Base-by-base conservation (phyloP, 805 yeast genomes). In the Yarrowia sp. region DNA sequence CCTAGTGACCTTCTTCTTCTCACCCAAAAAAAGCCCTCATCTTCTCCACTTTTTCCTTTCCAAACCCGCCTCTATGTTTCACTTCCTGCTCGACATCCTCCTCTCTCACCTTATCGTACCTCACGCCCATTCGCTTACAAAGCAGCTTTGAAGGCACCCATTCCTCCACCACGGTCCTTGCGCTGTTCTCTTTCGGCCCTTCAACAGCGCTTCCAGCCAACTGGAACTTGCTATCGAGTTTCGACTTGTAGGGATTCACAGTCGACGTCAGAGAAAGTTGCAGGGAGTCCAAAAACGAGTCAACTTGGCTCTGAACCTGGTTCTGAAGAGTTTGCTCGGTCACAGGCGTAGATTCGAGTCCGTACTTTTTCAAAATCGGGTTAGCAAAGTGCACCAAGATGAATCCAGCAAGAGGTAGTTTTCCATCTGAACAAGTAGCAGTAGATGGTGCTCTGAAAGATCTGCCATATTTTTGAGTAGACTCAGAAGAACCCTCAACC, bases 81-180 rank as follows among this genome's bases (percentile, higher is more conserved):
- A 13, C 34, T 24, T n/a, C 13, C 24, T 10, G 14, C n/a, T 10
- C n/a, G 6, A 13, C 20, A 24, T 24, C 61, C 24, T 24, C 64
- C 9, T 17, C 50, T 14, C 64, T n/a, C 24, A 9, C 33, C 9
- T 43, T 43, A 3, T 30, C 33, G 17, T 43, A 58, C 33, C 39
- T 10, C 1, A 58, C 39, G 3, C 64, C 64, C 64, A 58, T 58
- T 9, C 64, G 7, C 33, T 58, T 58, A 17, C 64, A 58, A 2
- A 58, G 50, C 24, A 58, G 30, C 20, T 43, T 30, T 5, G 43
- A 39, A 7, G 64, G 64, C 9, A 33, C 44, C 64, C 64, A 58
- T 3, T 58, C 64, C 6, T 33, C 17, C 10, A 58, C 64, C 8
- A 33, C 30, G 0, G 64, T 58, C 19, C 64, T n/a, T 3, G 24